Conservation (phyloP, 2,329 filamentous ascomycete species). For the Fusarium pilosicola region DNA sequence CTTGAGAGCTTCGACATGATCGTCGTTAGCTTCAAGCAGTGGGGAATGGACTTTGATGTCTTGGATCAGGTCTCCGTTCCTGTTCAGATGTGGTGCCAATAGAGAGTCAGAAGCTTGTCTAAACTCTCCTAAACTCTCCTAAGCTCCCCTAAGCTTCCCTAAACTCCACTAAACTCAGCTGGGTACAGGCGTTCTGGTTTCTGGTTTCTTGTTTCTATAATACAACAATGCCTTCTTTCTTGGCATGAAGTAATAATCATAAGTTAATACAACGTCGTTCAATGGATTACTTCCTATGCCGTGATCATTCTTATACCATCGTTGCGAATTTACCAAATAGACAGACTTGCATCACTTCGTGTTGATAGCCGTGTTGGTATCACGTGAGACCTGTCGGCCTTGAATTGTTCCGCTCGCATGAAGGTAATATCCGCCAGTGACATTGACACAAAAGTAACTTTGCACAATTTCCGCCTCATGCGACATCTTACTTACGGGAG, state of each 20-base stretch:
- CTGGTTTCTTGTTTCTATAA: not conserved
- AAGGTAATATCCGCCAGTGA: not conserved
- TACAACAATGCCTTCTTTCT: not conserved
- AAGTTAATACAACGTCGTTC: not conserved
- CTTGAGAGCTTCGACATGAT: conserved; percentile 35
- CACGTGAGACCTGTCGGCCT: not conserved
- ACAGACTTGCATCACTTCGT: no score
- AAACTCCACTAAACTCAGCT: no score
- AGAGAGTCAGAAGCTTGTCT: not conserved
- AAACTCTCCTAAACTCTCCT: no score
- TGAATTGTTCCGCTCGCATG: not conserved
- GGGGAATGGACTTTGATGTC: conserved; percentile 29
- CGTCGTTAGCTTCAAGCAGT: conserved; percentile 27
- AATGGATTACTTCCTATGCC: accelerated
- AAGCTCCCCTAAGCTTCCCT: no score
- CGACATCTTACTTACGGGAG: not conserved
- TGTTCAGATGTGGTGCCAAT: conserved; percentile 34
- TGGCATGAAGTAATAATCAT: not conserved
- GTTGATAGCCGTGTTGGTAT: not conserved
- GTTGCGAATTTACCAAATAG: no score
- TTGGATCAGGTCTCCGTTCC: conserved; percentile 6
- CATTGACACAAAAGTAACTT: not conserved
- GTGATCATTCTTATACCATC: no score
- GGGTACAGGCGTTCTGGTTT: not conserved
- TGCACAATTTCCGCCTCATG: not conserved